phyloP scores from a whole-genome alignment of 2,329 filamentous ascomycete genomes.

The Fonsecaea pedrosoi region DNA sequence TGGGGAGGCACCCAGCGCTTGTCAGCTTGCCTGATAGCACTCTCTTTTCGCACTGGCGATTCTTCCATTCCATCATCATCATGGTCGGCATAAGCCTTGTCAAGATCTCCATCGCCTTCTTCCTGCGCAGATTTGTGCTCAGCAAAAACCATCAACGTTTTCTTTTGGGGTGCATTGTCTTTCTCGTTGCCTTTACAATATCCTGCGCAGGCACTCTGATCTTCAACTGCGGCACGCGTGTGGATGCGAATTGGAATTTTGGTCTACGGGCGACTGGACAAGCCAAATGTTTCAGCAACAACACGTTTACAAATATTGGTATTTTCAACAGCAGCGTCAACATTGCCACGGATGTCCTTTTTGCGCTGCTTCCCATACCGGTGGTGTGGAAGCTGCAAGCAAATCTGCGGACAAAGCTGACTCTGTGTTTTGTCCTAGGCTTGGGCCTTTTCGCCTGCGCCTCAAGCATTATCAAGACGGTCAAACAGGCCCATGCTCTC shows the following conservation, averaged over 20 bases:
- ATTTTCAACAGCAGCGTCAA: slow-evolving; percentile 58
- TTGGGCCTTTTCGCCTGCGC: slow-evolving; percentile 54
- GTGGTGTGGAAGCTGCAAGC: slow-evolving; percentile 54
- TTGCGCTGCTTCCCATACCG: slow-evolving; percentile 52
- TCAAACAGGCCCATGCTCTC: slow-evolving; percentile 28
- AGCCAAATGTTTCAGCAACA: slow-evolving; percentile 53
- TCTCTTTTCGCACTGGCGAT: slow-evolving; percentile 52
- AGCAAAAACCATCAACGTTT: slow-evolving; percentile 50
- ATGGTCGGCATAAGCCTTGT: slow-evolving; percentile 54
- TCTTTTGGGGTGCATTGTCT: slow-evolving; percentile 52
- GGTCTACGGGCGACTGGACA: slow-evolving; percentile 42
- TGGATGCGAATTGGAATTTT: slow-evolving; percentile 55
- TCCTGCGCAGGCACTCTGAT: slow-evolving; percentile 55
- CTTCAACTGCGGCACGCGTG: slow-evolving; percentile 54
- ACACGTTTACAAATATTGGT: slow-evolving; percentile 53
- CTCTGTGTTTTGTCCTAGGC: slow-evolving; percentile 52
- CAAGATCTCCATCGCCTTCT: slow-evolving; percentile 58
- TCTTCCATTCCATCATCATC: slow-evolving; percentile 56
- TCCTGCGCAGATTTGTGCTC: slow-evolving; percentile 54
- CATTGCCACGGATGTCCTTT: slow-evolving; percentile 54
- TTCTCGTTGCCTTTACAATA: slow-evolving; percentile 53
- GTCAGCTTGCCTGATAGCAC: slow-evolving; percentile 46
- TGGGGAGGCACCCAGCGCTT: slow-evolving; percentile 55
- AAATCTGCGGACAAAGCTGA: slow-evolving; percentile 48
- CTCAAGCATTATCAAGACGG: slow-evolving; percentile 52